Evolutionary conservation across 495 filamentous ascomycete genomes (phyloP), one percentile per base, ranked within the genome.

Genomic region (Coniosporium apollinis): DNA sequence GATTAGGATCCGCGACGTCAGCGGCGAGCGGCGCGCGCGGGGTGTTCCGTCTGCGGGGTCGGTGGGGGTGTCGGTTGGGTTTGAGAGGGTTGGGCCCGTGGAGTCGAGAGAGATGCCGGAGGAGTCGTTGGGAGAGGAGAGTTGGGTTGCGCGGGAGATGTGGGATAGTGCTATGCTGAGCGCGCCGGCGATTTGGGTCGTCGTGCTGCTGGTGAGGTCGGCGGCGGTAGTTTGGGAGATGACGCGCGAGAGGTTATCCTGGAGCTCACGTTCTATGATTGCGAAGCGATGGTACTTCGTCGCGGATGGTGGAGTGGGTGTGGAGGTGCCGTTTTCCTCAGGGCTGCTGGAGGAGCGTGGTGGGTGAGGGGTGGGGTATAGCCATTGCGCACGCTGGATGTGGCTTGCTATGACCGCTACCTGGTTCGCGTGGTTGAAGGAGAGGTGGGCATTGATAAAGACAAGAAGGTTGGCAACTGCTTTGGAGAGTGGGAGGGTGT

Each of bases 261-360:
- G 67, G 38, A 97, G 69, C 43, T 74, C 72, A 31, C 75, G 60
- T 47, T 97, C 87, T 44, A 97, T 70, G 36, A 81, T 61, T 24
- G 77, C 70, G 61, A 96, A 97, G 9, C 82, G 82, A 1, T 82
- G 79, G 60, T 87, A 96, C 64, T 96, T 93, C 65, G 93, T 94
- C 22, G 82, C 75, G 49, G 75, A 66, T 16, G 21, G 21, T 11
- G 39, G 22, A 26, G 38, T 43, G 24, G 19, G 44, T 30, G 34
- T 45, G 38, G 28, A 8, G 15, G 15, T 31, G 18, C 39, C 28
- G 28, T 44, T 37, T 21, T 35, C 50, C 30, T 67, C 60, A 5
- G 37, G 42, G 66, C 67, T 72, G 20, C 64, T 52, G 22, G 36
- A 31, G 4, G 37, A 15, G 16, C 45, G 33, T 3, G 55, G 39